Base-by-base conservation (phyloP, 2,329 filamentous ascomycete genomes). In the Arthroderma sp. region DNA sequence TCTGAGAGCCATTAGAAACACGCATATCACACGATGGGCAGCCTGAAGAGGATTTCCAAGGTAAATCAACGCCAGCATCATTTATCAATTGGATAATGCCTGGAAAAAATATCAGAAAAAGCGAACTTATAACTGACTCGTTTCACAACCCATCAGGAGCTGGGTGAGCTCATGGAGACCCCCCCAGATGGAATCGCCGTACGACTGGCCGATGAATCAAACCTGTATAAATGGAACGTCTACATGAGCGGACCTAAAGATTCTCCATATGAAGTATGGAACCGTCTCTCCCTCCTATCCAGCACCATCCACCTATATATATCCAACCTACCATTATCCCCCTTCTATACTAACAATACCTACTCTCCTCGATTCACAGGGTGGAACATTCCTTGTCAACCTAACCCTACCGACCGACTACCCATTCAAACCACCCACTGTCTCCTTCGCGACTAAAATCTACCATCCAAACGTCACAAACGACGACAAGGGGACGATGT, bases 351-450 rank as follows among this genome's bases (percentile, higher is more conserved):
- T 39, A 9, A 39, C 37, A n/a, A 9, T 9, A 28, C 32, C 39
- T 41, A 22, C 15, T 3, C 15, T 22, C 15, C 15, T 22, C 15
- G 15, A 22, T 22, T 22, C 37, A 47, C 50, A 81, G 71, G 80
- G 78, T 55, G 87, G 87, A 57, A 69, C 68, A 52, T 95, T 86
- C 74, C 76, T 77, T 53, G 67, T 95, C 49, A 66, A 80, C 50
- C 71, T 94, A 53, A 72, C 66, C 36, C 78, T 95, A 7, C 86
- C 87, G 38, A 91, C 96, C 60, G 91, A 98, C 69, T 98, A 98
- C 63, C 91, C 91, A 37, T 98, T 98, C 91, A 94, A 88, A 36
- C 89, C 91, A 42, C 91, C 91, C 38, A 95, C 95, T 72, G 95
- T 98, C 60, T 85, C 91, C 46, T 98, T 98, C 68, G 74, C 96